Evolutionary conservation across 352 stramenopile species (phyloP), one percentile per base, ranked within the genome.

Genomic region (Peronospora farinosa): DNA sequence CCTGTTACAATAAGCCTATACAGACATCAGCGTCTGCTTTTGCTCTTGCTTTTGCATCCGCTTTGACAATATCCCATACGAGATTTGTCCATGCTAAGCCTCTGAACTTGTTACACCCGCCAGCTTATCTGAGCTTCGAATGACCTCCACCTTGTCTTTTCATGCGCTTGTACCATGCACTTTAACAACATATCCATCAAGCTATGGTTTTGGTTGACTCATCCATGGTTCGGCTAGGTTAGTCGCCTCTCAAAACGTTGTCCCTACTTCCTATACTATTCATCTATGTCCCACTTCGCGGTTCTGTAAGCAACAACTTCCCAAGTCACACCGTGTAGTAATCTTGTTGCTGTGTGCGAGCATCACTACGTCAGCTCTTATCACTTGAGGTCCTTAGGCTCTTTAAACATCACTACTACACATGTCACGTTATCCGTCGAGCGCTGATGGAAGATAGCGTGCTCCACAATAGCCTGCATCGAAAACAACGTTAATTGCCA

Each of bases 371-470:
- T 32, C 12, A 19, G 36, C 23, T 28, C 53, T 54, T 28, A 48
- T 63, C 35, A 57, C 44, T 66, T 57, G 28, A 88, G 60, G 30
- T 80, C 71, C 40, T 69, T 72, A 32, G 74, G 60, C 40, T 86
- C 66, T 60, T 90, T 86, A 48, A 92, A 88, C 74, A 92, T 77
- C 36, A 92, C 66, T 25, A 92, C 80, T 19, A 90, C 74, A 28
- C 76, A 84, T 7, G 82, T 92, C 52, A 92, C 82, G 49, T 92
- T 92, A 65, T 92, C 82, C 30, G 72, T 89, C 12, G 82, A 92
- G n/a, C 78, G 78, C 40, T 91, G 79, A 36, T 88, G 70, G 47
- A 87, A 83, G 45, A 92, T 87, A 21, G 82, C 82, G 43, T 89
- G 58, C 60, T 92, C 79, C 31, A 91, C 73, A 12, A 78, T 73